phyloP scores from a whole-genome alignment of 2,329 filamentous ascomycete genomes.

The Clonostachys chloroleuca region DNA sequence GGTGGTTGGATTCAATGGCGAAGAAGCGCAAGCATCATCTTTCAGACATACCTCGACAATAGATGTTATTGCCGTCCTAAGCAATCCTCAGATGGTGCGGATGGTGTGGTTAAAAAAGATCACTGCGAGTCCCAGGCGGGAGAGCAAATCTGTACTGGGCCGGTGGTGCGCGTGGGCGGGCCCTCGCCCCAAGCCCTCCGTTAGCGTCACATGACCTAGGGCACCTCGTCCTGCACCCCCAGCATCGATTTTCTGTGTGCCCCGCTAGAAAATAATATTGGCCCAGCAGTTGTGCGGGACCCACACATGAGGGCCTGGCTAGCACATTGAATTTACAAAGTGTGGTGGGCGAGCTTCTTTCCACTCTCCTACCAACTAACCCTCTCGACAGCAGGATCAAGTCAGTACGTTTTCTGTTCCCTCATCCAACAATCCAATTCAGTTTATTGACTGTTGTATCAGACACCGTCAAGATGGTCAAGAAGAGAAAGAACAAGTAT shows the following conservation, averaged over 20 bases:
- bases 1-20: conserved; percentile 3
- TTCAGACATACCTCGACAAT: conserved; percentile 61
- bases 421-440: conserved; percentile 11
- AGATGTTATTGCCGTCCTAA: conserved; percentile 56
- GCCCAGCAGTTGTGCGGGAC: conserved; percentile 15
- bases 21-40: conserved; percentile 22
- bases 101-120: conserved; percentile 15
- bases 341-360: conserved; percentile 6
- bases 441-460: conserved; percentile 23
- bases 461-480: conserved; percentile 63
- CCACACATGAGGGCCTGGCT: conserved; percentile 4
- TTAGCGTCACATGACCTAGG: not conserved
- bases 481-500: conserved; percentile 69
- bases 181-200: too few species aligned
- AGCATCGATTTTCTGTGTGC: not conserved
- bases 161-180: not conserved
- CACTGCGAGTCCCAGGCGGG: not conserved
- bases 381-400: conserved; percentile 11
- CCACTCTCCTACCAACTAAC: conserved; percentile 13
- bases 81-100: conserved; percentile 52
- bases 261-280: conserved; percentile 3
- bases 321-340: conserved; percentile 4
- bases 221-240: not conserved
- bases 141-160: conserved; percentile 1
- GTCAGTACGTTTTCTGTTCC: conserved; percentile 15